Percentiles rank a stretch among this genome's conserved stretches.
Evolutionary conservation across 2,329 filamentous ascomycete species (phyloP).

Genomic region (Ambrosiella xylebori): DNA sequence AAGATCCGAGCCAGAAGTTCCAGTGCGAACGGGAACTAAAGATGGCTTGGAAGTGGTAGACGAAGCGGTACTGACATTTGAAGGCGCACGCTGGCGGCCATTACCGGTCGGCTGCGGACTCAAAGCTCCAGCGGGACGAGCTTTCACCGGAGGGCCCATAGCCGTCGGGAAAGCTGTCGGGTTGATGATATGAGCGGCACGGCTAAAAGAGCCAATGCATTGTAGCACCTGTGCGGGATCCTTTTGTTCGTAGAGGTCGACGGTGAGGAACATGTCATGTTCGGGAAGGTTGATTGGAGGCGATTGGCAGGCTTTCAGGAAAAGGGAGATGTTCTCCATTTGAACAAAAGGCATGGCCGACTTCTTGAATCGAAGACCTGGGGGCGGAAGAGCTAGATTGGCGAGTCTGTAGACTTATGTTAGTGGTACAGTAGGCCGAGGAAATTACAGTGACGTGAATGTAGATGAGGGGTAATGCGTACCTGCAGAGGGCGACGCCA

Average conservation of each 20-base stretch:
- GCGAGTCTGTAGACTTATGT: constrained; percentile 41
- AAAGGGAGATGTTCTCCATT: constrained; percentile 98
- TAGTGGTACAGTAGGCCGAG: neutral
- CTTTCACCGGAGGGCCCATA: constrained; percentile 49
- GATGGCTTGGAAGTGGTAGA: constrained; percentile 28
- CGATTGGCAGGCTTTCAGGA: constrained; percentile 71
- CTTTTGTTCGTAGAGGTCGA: constrained; percentile 89
- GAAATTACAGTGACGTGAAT: neutral
- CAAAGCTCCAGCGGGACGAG: constrained; percentile 34
- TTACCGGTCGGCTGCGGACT: constrained; percentile 50
- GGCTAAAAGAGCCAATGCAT: constrained; percentile 80
- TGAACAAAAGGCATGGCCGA: constrained; percentile 96
- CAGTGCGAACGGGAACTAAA: constrained; percentile 32
- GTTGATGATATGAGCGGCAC: constrained; percentile 59
- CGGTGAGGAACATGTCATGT: constrained; percentile 91
- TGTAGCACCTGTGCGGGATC: constrained; percentile 92
- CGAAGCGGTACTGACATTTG: constrained; percentile 42
- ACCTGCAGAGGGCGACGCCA: constrained; percentile 87
- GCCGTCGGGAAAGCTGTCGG: constrained; percentile 55
- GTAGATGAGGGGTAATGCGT: constrained; percentile 19
- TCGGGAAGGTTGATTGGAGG: constrained; percentile 74
- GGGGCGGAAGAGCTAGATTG: constrained; percentile 60
- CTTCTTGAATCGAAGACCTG: constrained; percentile 74
- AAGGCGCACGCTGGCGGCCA: constrained; percentile 29
- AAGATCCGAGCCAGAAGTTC: constrained; percentile 36